phyloP scores from a whole-genome alignment of 441 rosid genomes.

The Jatropha multifida region DNA sequence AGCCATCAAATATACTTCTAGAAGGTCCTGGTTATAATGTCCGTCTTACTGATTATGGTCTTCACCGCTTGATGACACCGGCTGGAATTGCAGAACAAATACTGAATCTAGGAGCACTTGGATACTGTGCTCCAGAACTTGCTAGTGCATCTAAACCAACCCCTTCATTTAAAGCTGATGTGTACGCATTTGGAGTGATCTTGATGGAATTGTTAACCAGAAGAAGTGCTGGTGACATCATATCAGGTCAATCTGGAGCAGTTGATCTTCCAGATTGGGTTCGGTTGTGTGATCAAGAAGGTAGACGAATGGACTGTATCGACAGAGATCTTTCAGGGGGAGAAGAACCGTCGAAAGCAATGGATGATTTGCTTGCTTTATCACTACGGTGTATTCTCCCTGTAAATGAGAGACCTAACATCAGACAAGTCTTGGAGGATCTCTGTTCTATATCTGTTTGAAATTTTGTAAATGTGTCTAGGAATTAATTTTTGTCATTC shows the following conservation, averaged over 20 bases:
- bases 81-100: constrained; percentile 85
- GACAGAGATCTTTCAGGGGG: constrained; percentile 86
- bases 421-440: constrained; percentile 78
- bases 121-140: constrained; percentile 88
- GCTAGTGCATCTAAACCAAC: constrained; percentile 57
- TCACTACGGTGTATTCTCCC: constrained; percentile 87
- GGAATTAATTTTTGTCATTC: constrained; percentile 54
- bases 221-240: constrained; percentile 90
- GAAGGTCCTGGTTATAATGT: constrained; percentile 49
- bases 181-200: constrained; percentile 88
- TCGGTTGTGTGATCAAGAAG: constrained; percentile 75
- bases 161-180: constrained; percentile 77
- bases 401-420: constrained; percentile 88
- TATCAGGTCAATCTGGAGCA: constrained; percentile 92
- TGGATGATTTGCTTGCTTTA: constrained; percentile 82
- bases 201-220: constrained; percentile 86
- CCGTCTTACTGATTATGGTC: constrained; percentile 69
- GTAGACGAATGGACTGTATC: constrained; percentile 86
- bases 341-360: constrained; percentile 76
- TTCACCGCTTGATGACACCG: constrained; percentile 84
- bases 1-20: constrained; percentile 81
- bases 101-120: constrained; percentile 86
- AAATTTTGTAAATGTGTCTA: constrained; percentile 76
- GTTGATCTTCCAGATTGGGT: constrained; percentile 96
- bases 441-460: constrained; percentile 66